These are phyloP conservation scores for Pythium grandisporangium DNA, from an alignment of 352 stramenopile species.

Conservation along the genomic window DNA sequence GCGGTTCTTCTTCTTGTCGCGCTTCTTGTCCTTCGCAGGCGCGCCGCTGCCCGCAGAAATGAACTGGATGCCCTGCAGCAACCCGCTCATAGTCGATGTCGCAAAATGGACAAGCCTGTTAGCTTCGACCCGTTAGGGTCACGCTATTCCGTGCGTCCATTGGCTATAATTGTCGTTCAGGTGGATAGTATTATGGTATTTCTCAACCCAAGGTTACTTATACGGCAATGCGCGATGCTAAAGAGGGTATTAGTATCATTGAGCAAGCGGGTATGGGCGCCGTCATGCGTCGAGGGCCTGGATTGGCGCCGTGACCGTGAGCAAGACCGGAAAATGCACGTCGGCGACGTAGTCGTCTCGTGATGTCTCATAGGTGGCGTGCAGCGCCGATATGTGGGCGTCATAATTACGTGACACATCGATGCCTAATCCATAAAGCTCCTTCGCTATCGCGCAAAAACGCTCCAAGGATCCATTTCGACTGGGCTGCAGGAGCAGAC, in stretches of 20 bases:
- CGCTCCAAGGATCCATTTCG: slow-evolving; percentile 70
- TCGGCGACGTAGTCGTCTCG: slow-evolving; percentile 44
- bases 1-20: slow-evolving; percentile 10
- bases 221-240: no score
- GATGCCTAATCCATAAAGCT: slow-evolving; percentile 22
- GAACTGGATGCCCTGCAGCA: slow-evolving; percentile 71
- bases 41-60: slow-evolving; percentile 19
- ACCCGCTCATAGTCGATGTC: slow-evolving; percentile 8
- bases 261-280: no score
- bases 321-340: slow-evolving; percentile 55
- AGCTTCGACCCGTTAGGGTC: background rate
- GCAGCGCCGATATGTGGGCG: slow-evolving; percentile 18
- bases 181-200: no score
- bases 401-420: slow-evolving; percentile 30
- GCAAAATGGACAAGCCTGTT: background rate
- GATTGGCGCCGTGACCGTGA: slow-evolving; percentile 21
- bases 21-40: slow-evolving; percentile 12
- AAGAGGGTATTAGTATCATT: no score
- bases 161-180: no score
- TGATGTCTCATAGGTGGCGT: slow-evolving; percentile 21
- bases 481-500: slow-evolving; percentile 67
- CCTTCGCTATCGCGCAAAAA: slow-evolving; percentile 40
- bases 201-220: no score
- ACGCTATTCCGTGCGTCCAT: background rate
- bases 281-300: no score